These are phyloP conservation scores for Yamadazyma olivae DNA, from an alignment of 805 yeast species.

Conservation along the genomic window DNA sequence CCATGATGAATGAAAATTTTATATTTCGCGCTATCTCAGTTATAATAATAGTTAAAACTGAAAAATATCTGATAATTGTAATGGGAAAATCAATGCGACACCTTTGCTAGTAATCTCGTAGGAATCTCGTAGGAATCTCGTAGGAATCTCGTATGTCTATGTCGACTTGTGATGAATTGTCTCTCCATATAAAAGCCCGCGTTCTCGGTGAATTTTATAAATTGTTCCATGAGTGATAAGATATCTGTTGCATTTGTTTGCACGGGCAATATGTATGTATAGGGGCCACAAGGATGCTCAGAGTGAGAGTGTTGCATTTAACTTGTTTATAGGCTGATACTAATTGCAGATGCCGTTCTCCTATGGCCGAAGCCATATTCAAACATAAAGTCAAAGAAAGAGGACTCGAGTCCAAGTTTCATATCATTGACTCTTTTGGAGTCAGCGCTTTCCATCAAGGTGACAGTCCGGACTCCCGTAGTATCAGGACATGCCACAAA, in stretches of 20 bases:
- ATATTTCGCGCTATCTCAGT: constrained; percentile 1
- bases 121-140: too few relatives aligned
- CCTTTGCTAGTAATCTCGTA: too few relatives aligned
- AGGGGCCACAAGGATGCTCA: background rate
- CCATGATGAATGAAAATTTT: constrained; percentile 16
- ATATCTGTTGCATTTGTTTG: constrained; percentile 87
- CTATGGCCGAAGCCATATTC: constrained; percentile 97
- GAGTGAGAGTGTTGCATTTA: too few relatives aligned
- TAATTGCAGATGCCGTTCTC: constrained; percentile 78
- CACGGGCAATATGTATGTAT: constrained; percentile 76
- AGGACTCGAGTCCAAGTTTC: constrained; percentile 45
- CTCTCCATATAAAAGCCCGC: too few relatives aligned
- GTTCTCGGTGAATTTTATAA: too few relatives aligned
- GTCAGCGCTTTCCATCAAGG: constrained; percentile 85
- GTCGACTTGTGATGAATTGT: too few relatives aligned
- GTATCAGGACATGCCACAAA: constrained; percentile 61
- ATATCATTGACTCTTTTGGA: constrained; percentile 79
- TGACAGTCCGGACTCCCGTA: constrained; percentile 74
- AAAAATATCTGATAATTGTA: too few relatives aligned
- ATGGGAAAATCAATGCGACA: too few relatives aligned
- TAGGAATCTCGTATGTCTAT: too few relatives aligned
- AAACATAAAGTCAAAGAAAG: constrained; percentile 54
- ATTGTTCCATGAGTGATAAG: too few relatives aligned
- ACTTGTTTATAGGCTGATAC: constrained; percentile 6
- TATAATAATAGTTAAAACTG: too few relatives aligned